Base-by-base conservation (phyloP, 1,284 basidiomycete genomes). In the Neonothopanus nambi region DNA sequence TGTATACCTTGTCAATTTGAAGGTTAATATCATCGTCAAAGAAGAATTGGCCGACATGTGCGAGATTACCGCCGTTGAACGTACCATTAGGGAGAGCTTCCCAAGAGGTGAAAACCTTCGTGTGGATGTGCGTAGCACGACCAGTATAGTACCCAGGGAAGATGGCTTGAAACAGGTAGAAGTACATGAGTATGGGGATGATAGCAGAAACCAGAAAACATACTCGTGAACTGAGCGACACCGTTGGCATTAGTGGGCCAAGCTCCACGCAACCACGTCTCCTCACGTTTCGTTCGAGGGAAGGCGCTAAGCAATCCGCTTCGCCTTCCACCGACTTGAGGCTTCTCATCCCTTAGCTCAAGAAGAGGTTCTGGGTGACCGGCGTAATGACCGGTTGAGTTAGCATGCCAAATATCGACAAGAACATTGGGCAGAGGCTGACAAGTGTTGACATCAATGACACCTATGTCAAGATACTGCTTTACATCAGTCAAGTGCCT, bases 391-490 rank as follows among this genome's bases (percentile, higher is more conserved):
- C 80, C 78, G 1, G 79, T 82, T 2, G 80, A 76, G 55, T 81
- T 81, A 2, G 78, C 78, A 58, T 76, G 75, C 88, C 88, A 91
- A 39, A 90, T 79, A 61, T 91, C 87, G 20, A 89, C 84, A 24
- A 89, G 75, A 35, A 84, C 82, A 63, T 86, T 80, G 3, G 79
- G 75, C 0, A 88, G 71, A 17, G 87, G 85, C 60, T 82, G 70
- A 70, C 88, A 91, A 1, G 86, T 89, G 59, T 85, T 79, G 7
- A 88, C 80, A 60, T 91, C 87, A 54, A 90, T 85, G 7, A 89
- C 80, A 28, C 85, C 86, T 38, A 89, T 84, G 60, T 89, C 84
- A 57, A 89, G 65, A 5, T 78, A 66, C 75, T 78, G 51, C 3
- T 33, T 33, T 48, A 44, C 5, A 23, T 13, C 39, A 45, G 24